Evolutionary conservation across 108 stramenopile genomes (phyloP), one percentile per base, ranked within the genome.

Genomic region (Epipyxis sp.): DNA sequence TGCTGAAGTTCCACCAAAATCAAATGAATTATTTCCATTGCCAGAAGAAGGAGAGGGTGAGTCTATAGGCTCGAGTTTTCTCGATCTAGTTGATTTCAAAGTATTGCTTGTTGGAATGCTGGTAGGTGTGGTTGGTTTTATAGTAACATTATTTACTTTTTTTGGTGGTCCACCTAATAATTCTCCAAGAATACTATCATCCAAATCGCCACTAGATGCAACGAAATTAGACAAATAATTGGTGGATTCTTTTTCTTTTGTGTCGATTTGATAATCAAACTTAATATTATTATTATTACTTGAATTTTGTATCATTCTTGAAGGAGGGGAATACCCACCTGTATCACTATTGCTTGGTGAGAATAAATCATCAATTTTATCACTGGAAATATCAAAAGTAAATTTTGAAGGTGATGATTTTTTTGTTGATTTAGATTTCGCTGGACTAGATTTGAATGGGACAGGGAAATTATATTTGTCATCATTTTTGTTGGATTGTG

Each of bases 151-250:
- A 50, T 6, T 6, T 50, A 20, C 13, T 20, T 50, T 50, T 20
- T 50, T 50, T 13, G 46, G 46, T 13, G 46, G 46, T 10, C 61
- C 61, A 65, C 61, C 61, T 35, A 65, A 37, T 37, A 65, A 37
- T 32, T 65, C 61, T 32, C 61, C 61, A 10, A 65, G 35, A 37
- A 65, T 65, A 65, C 61, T 65, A 65, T 65, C 61, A 10, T 65
- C 61, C 6, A 65, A 65, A 25, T 65, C 61, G 34, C 35, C 34
- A 65, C 61, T 65, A 35, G 61, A 3, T 37, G 61, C 25, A 3
- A 29, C 6, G 6, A 65, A 13, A 65, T 65, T 65, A 37, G 61
- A 65, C 34, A 65, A 25, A 65, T 13, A 13, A 37, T 65, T 57
- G 20, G 54, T 57, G 20, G 16, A 20, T 16, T 16, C 25, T 16